Evolutionary conservation across 2,329 filamentous ascomycete species (phyloP), one percentile per base, ranked within the genome.

Genomic region (Aspergillus sp.): DNA sequence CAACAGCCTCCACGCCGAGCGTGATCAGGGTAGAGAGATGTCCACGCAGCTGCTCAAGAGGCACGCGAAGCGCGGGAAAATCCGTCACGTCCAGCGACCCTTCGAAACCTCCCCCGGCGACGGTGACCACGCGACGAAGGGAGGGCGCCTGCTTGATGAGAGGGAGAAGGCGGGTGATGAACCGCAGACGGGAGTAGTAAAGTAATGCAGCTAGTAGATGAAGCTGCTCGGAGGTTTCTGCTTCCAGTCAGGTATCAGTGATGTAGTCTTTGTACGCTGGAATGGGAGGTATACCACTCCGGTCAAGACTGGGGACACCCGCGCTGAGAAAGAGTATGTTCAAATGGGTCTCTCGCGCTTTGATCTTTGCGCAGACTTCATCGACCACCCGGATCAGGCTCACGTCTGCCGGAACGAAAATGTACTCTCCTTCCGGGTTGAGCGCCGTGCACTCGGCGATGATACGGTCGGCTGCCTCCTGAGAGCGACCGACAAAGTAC

Each of bases 131-230:
- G 35, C 35, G 35, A 7, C 35, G 35, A 2, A 38, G 35, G 13
- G 1, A 11, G 6, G 35, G 35, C 6, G 49, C 49, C 14, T 59
- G 61, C 13, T 73, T 70, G 2, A 87, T 70, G 0, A 79, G 74
- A 0, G 84, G 83, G 7, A 85, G 76, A 1, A 87, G 75, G 50
- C 83, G 82, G 45, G 74, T 51, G 11, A 79, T 74, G 57, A 85
- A 80, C 33, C 81, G 80, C 51, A 79, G 73, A 17, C 83, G 82
- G 5, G 79, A 74, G 65, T 85, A 85, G 67, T 79, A 81, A 13
- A 72, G 69, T n/a, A 86, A 71, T 6, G 78, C 73, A 14, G 76
- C 73, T 20, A 77, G 72, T 22, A 75, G 70, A 50, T 82, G 76
- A 1, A 87, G 70, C 2, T 79, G 80, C 65, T 88, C 84, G 0